phyloP scores from a whole-genome alignment of 129 eudicot species.

The Flaveria robusta region DNA sequence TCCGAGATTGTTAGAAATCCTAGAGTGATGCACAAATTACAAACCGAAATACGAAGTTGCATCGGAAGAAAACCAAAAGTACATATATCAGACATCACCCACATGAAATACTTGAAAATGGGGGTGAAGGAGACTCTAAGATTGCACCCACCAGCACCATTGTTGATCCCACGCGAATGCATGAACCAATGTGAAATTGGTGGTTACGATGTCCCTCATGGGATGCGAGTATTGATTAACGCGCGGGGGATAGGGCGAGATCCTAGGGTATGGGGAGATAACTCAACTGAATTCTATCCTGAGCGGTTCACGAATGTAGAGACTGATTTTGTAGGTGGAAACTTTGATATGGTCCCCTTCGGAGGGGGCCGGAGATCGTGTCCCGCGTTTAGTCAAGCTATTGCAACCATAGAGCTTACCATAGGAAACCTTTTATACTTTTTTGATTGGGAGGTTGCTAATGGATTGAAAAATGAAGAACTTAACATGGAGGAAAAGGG shows the following conservation, averaged over 20 bases:
- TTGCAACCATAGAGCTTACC: not conserved
- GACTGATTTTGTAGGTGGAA: not conserved
- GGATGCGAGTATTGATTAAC: slow-evolving; percentile 5
- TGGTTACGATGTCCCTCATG: slow-evolving; percentile 15
- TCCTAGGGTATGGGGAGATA: not conserved
- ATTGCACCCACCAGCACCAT: not conserved
- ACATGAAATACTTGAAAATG: not conserved
- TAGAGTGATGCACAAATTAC: not conserved
- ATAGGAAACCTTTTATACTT: not conserved
- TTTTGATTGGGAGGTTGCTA: not conserved
- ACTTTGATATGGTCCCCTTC: not conserved
- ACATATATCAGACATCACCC: not conserved
- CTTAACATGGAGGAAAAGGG: not conserved
- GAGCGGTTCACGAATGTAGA: not conserved
- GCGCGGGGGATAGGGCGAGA: slow-evolving; percentile 28
- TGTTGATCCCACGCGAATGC: slow-evolving; percentile 2
- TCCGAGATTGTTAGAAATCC: not conserved
- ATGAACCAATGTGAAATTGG: not conserved
- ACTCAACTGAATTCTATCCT: not conserved
- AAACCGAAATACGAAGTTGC: not conserved
- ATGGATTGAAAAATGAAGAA: not conserved
- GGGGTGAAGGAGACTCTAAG: not conserved
- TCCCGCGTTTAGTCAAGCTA: not conserved
- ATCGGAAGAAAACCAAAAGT: not conserved
- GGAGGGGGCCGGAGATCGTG: not conserved